Evolutionary conservation across 2,329 filamentous ascomycete species (phyloP), one percentile per base, ranked within the genome.

Genomic region (Periconia sp.): DNA sequence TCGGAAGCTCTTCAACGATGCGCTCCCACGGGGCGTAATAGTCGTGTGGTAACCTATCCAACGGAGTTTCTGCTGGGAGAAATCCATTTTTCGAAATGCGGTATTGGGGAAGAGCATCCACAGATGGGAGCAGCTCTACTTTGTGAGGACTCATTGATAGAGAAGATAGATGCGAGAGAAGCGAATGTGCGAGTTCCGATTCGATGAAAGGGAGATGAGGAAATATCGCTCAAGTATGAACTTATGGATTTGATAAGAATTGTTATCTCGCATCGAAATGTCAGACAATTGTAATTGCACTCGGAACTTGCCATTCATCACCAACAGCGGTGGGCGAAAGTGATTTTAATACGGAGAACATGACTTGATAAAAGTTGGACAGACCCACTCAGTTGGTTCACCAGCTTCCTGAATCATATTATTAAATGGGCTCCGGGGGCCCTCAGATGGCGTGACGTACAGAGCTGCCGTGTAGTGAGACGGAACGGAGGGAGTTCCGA

Each of bases 21-120:
- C 85, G 82, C 75, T 96, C 92, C 92, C 92, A 96, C 69, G 90
- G 89, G 72, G 89, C 86, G 74, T 96, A 96, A 76, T 94, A 94
- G 3, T 86, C 85, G 63, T 95, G 88, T 14, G 90, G 87, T 14
- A 96, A 83, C 52, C 83, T 80, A 54, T 85, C 84, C 57, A 96
- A 77, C 33, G 91, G 91, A 27, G 87, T 75, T 57, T 88, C 84
- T 52, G 87, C 80, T 1, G 92, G 90, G 43, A 96, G 82, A 75
- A 96, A 96, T 62, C 91, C 92, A 73, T 89, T 84, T 53, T 85
- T 81, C 59, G 87, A 90, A 69, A 91, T 85, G 76, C 87, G 89
- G 76, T 95, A 96, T 71, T 91, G 86, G 69, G 84, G 81, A 49
- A 91, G 79, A 9, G 63, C 62, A 43, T 57, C 62, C 14, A 53